Percentiles rank a stretch among this genome's conserved stretches.
Conservation (phyloP, 2,329 filamentous ascomycete species). For the Tolypocladium tundrense region DNA sequence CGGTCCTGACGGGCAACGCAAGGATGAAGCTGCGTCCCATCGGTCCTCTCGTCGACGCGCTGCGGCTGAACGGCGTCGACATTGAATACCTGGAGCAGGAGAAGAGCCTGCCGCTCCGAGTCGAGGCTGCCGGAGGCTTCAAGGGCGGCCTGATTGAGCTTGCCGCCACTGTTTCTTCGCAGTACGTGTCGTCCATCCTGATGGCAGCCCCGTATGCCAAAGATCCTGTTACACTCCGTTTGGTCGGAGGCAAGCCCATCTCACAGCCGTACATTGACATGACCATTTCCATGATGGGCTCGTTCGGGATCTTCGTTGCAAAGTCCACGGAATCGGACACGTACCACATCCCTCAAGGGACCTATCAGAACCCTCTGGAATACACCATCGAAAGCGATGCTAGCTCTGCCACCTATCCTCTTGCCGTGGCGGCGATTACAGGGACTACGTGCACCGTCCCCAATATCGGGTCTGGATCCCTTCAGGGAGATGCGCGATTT, state of each 20-base stretch:
- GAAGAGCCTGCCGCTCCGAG: slow-evolving; percentile 72
- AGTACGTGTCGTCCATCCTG: slow-evolving; percentile 93
- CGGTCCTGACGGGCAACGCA: slow-evolving; percentile 82
- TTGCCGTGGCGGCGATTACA: slow-evolving; percentile 89
- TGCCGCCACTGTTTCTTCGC: slow-evolving; percentile 93
- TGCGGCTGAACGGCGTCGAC: slow-evolving; percentile 75
- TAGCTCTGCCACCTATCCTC: slow-evolving; percentile 91
- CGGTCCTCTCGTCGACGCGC: slow-evolving; percentile 81
- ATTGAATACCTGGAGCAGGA: slow-evolving; percentile 79
- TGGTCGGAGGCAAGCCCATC: slow-evolving; percentile 95
- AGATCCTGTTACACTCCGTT: slow-evolving; percentile 75
- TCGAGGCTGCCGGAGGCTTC: slow-evolving; percentile 74
- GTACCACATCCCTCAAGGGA: slow-evolving; percentile 81
- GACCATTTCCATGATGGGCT: slow-evolving; percentile 95
- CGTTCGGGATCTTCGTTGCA: slow-evolving; percentile 76
- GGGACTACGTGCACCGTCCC: slow-evolving; percentile 92
- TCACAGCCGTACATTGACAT: slow-evolving; percentile 97
- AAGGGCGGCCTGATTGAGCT: slow-evolving; percentile 82
- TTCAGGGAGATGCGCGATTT: slow-evolving; percentile 93
- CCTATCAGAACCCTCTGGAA: slow-evolving; percentile 72
- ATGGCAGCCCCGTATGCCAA: slow-evolving; percentile 98
- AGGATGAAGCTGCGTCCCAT: slow-evolving; percentile 96
- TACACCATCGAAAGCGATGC: slow-evolving; percentile 96
- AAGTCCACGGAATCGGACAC: slow-evolving; percentile 78
- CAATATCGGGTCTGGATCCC: slow-evolving; percentile 84